Evolutionary conservation across 805 yeast genomes (phyloP).

Genomic region (Ogataea pini): DNA sequence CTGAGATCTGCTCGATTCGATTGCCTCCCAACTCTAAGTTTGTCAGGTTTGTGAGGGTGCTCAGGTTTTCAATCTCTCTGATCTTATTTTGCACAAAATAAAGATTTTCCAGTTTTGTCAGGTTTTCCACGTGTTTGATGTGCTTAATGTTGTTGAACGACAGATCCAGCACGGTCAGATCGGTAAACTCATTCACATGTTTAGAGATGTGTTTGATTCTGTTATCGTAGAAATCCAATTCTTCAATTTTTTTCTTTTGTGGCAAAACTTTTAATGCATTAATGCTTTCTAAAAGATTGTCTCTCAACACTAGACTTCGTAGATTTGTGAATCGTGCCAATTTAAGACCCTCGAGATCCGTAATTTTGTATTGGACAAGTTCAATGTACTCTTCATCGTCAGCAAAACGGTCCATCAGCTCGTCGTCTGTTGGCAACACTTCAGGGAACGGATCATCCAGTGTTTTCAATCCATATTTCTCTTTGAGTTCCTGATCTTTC

Average conservation of each 20-base stretch:
- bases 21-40: slow-evolving; percentile 93
- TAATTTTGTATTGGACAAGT: slow-evolving; percentile 68
- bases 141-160: slow-evolving; percentile 88
- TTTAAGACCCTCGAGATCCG: slow-evolving; percentile 60
- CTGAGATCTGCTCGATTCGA: slow-evolving; percentile 56
- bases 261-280: slow-evolving; percentile 61
- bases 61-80: slow-evolving; percentile 65
- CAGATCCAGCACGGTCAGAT: slow-evolving; percentile 67
- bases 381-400: slow-evolving; percentile 63
- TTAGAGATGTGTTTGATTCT: slow-evolving; percentile 83
- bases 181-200: slow-evolving; percentile 58
- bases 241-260: slow-evolving; percentile 58
- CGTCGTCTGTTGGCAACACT: slow-evolving; percentile 66
- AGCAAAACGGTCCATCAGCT: slow-evolving; percentile 56
- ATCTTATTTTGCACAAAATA: slow-evolving; percentile 91
- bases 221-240: slow-evolving; percentile 89
- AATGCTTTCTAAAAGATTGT: slow-evolving; percentile 76
- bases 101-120: slow-evolving; percentile 63
- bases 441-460: slow-evolving; percentile 49
- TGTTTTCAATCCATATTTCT: slow-evolving; percentile 32
- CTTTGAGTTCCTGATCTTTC: slow-evolving; percentile 20
- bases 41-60: slow-evolving; percentile 52
- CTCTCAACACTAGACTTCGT: slow-evolving; percentile 71
- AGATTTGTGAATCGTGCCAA: slow-evolving; percentile 57
- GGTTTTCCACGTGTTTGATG: slow-evolving; percentile 71